Base-by-base conservation (phyloP, 768 basidiomycete species). In the Lanmaoa rubissima region DNA sequence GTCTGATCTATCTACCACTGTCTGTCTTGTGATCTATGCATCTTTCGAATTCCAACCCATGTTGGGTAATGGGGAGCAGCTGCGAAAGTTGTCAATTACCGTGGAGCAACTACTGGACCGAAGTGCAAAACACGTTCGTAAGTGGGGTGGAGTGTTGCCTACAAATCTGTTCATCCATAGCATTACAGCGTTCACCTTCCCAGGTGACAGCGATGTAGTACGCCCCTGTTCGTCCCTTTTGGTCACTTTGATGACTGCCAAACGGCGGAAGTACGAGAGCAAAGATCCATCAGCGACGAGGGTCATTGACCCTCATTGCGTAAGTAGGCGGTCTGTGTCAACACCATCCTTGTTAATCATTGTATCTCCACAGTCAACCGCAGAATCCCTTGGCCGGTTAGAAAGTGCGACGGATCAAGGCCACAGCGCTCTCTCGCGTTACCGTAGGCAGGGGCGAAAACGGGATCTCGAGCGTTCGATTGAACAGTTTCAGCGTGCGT, bases 11-110 rank as follows among this genome's bases (percentile, higher is more conserved):
- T 45, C 59, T 24, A 49, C 57, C 14, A 35, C 8, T 3, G n/a
- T 61, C 7, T 24, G 17, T 53, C 26, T 61, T 38, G 19, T 9
- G 8, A 10, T 54, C 13, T 39, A 51, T 31, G 59, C 39, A 13
- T 58, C 57, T 0, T 54, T 48, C 21, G 53, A 58, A 36, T 31
- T 54, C 3, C 48, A 48, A 28, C 56, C 52, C 21, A 51, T 51
- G 8, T 36, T 60, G 6, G 56, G 59, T 21, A 32, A 34, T 14
- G 57, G 59, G 12, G 40, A 58, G 13, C 24, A 36, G 31, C 24
- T 58, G 21, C 31, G 43, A 4, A 45, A 17, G 36, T 13, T 39
- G 5, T 28, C 26, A 34, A 19, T 45, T 34, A 50, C 42, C 16
- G 31, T 31, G 9, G 13, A 14, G 3, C 28, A 55, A 14, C 19